Percentiles rank a stretch among this genome's conserved stretches.
These are phyloP conservation scores for Cladosporium colombiae DNA, from an alignment of 2,329 filamentous ascomycete species.

Conservation along the genomic window DNA sequence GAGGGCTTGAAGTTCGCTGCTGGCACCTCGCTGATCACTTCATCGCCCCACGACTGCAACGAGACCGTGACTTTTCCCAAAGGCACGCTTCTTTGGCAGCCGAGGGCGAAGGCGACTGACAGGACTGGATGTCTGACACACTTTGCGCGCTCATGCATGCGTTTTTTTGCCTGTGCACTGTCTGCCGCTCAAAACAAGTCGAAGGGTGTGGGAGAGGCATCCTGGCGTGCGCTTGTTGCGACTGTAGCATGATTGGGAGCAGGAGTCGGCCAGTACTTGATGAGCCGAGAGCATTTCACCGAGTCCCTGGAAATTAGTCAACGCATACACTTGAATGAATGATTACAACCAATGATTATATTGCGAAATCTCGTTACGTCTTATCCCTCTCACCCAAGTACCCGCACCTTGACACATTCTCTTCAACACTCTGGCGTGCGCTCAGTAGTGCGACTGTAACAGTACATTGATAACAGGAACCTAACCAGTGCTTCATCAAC, in stretches of 20 bases:
- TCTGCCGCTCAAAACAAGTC: neutral
- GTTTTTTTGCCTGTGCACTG: neutral
- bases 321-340: neutral
- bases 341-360: neutral
- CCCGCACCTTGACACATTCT: no score
- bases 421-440: no score
- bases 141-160: neutral
- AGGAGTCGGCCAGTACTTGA: neutral
- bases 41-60: neutral
- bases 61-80: neutral
- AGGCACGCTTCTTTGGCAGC: neutral
- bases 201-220: neutral
- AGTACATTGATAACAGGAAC: neutral
- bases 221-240: neutral
- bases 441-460: neutral
- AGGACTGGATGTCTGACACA: neutral
- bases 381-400: neutral
- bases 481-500: neutral
- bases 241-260: neutral
- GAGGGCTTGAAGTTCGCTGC: neutral
- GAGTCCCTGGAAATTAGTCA: neutral
- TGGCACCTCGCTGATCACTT: neutral
- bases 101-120: neutral
- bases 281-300: neutral
- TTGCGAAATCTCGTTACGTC: neutral